Base-by-base conservation (phyloP, 768 basidiomycete genomes). In the Lyophyllum decastes region DNA sequence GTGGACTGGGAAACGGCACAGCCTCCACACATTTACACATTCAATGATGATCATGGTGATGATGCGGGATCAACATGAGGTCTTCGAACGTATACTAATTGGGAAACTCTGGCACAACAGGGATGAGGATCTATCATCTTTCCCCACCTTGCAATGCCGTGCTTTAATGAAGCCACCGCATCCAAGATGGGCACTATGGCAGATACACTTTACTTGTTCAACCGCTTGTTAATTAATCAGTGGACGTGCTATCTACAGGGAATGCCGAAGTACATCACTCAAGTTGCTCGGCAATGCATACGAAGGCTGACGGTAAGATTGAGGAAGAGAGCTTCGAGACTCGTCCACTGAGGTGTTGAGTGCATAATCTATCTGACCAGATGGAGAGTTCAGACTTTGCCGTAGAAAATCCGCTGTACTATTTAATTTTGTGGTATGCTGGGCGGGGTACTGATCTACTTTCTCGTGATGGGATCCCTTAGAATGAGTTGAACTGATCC, bases 1-100 rank as follows among this genome's bases (percentile, higher is more conserved):
- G 60, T 64, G 57, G 64, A 43, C 58, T 62, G 58, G 64, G 64
- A 48, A 66, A 65, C 61, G n/a, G 56, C 60, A 61, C 66, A 56
- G 52, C 63, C 62, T 55, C 53, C 26, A 49, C 25, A 49, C 49
- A 57, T 41, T 17, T 49, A 7, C 26, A 54, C 40, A 22, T n/a
- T 54, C 46, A 55, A 38, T 38, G 11, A 38, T 53, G 52, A 64
- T 8, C 22, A 40, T 35, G 7, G 12, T 26, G 35, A 17, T 53
- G 45, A 55, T 51, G 43, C 11, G 19, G 16, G 33, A 60, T 61
- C 52, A 57, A 50, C 60, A 60, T 52, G 55, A 25, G 62, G 27
- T 48, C 6, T 19, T 34, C 45, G 56, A 56, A 56, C 43, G 33
- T 34, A 52, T 25, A 24, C 55, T 27, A 45, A 52, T 54, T 12